Evolutionary conservation across 2,329 filamentous ascomycete genomes (phyloP).

Genomic region (Aspergillus cejpii): DNA sequence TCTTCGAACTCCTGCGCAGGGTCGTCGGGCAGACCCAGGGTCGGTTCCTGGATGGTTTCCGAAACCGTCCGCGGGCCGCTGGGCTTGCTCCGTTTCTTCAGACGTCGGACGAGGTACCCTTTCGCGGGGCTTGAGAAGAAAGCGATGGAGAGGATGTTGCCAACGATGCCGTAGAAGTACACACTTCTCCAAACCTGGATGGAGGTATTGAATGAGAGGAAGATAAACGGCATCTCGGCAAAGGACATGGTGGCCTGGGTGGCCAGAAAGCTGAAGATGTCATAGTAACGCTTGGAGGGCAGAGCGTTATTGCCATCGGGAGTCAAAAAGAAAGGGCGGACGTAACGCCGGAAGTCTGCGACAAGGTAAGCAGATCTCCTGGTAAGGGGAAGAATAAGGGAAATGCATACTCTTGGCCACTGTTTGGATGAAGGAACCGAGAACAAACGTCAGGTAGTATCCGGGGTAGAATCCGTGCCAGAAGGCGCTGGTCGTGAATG

Average conservation of each 20-base stretch:
- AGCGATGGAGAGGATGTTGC: constrained; percentile 56
- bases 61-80: constrained; percentile 41
- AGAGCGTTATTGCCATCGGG: constrained; percentile 63
- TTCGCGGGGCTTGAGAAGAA: constrained; percentile 80
- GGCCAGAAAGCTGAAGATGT: constrained; percentile 64
- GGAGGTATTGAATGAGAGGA: constrained; percentile 66
- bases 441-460: constrained; percentile 85
- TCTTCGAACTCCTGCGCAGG: constrained; percentile 69
- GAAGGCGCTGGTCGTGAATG: constrained; percentile 87
- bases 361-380: constrained; percentile 12
- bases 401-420: constrained; percentile 75
- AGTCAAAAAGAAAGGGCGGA: constrained; percentile 89
- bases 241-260: constrained; percentile 84
- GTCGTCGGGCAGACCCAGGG: constrained; percentile 73
- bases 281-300: constrained; percentile 76
- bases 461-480: constrained; percentile 99
- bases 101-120: constrained; percentile 47
- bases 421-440: constrained; percentile 87
- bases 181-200: constrained; percentile 73
- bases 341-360: constrained; percentile 75
- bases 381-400: not conserved
- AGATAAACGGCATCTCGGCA: constrained; percentile 73
- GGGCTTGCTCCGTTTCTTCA: constrained; percentile 52
- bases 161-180: constrained; percentile 77
- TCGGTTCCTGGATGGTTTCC: constrained; percentile 57